Evolutionary conservation across 495 filamentous ascomycete species (phyloP), one percentile per base, ranked within the genome.

Genomic region (Thermothielavioides terrestris): DNA sequence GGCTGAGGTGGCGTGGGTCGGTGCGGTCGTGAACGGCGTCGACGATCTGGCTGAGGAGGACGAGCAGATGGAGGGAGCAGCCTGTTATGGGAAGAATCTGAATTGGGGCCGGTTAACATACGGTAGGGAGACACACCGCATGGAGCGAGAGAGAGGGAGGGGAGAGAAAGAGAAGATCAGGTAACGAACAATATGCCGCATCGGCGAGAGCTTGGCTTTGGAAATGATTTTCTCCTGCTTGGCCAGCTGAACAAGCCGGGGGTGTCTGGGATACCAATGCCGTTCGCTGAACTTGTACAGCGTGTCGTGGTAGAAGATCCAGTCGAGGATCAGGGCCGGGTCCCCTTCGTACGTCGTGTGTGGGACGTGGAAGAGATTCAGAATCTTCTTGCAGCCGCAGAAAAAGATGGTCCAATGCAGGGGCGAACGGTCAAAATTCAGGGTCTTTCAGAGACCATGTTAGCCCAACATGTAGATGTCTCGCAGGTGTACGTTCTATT

Each of bases 281-380:
- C 53, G 50, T 6, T 45, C 40, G 23, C 57, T 56, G 18, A 59
- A 59, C 53, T 56, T 49, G 49, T 55, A 49, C 22, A 59, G 31
- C 23, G 50, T 53, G 30, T 55, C 54, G 22, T 59, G 57, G 35
- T 56, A 59, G 28, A 56, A 56, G 11, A 59, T 32, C 57, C 57
- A 59, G 44, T 59, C 57, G 14, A 59, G 45, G 10, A 59, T 49
- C 18, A 59, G 45, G 2, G 50, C 50, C 26, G 36, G 49, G 23
- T 59, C 57, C 10, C 57, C 54, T 4, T 52, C 46, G 28, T 53
- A 52, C 3, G 46, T 53, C 10, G 21, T 25, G 20, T 53, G 38
- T 8, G 44, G 44, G 3, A 21, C 39, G 28, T 51, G 41, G 4
- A 50, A 10, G 15, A 46, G 25, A n/a, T 50, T 50, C 20, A 34